Percentiles rank a stretch among this genome's conserved stretches.
Evolutionary conservation across 176 grass and related monocot species (phyloP).

Genomic region (Carex parvula): DNA sequence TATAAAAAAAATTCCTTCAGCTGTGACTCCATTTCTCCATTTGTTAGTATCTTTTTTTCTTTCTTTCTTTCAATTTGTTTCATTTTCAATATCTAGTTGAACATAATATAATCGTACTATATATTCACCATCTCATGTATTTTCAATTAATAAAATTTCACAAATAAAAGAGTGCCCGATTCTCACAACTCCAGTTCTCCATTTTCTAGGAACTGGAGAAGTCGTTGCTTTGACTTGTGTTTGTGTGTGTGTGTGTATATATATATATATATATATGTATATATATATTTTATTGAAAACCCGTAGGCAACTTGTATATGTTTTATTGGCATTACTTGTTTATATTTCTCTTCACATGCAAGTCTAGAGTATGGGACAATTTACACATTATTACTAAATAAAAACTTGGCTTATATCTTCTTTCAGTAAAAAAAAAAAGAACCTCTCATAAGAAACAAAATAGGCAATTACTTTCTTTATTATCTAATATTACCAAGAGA

Average conservation of each 20-base stretch:
- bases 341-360: neutral
- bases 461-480: neutral
- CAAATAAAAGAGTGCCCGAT: neutral
- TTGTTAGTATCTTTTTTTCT: neutral
- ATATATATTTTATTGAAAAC: too few relatives aligned
- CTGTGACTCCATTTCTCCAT: neutral
- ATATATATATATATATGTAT: too few relatives aligned
- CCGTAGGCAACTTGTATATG: neutral
- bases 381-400: neutral
- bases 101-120: neutral
- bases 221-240: neutral
- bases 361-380: neutral
- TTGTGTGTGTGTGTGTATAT: too few relatives aligned
- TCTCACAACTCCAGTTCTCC: neutral
- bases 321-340: neutral
- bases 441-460: neutral
- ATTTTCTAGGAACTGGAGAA: neutral
- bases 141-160: neutral
- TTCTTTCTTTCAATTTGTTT: neutral
- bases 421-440: neutral
- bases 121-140: neutral
- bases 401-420: neutral
- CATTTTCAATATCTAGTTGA: neutral
- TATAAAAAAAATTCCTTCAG: too few relatives aligned
- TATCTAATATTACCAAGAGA: neutral